These are phyloP conservation scores for Xylariaceae sp. DNA, from an alignment of 2,329 filamentous ascomycete genomes.

Conservation along the genomic window DNA sequence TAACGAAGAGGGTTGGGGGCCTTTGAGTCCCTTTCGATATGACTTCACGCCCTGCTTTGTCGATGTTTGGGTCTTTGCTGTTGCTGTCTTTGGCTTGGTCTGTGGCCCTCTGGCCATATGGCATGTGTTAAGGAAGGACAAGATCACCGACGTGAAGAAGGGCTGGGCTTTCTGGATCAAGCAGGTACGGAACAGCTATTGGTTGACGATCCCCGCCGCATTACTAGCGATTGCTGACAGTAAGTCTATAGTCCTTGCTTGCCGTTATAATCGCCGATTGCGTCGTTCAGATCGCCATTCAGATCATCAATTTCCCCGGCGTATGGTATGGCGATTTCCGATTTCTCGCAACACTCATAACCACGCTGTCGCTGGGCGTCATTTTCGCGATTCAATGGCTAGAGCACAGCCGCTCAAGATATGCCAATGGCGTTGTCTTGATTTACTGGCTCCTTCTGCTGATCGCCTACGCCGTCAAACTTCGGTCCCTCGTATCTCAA, in stretches of 20 bases:
- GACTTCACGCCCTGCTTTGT: slow-evolving; percentile 98
- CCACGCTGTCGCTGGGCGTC: slow-evolving; percentile 67
- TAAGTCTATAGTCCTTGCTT: slow-evolving; percentile 20
- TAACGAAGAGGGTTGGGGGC: slow-evolving; percentile 93
- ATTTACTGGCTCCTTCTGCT: slow-evolving; percentile 91
- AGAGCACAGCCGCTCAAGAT: slow-evolving; percentile 77
- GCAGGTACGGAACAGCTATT: slow-evolving; percentile 55
- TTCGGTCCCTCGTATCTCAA: slow-evolving; percentile 80
- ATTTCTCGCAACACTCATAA: slow-evolving; percentile 74
- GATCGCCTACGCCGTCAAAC: slow-evolving; percentile 73
- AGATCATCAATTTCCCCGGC: slow-evolving; percentile 64
- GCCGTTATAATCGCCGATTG: slow-evolving; percentile 63
- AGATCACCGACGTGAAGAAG: slow-evolving; percentile 64
- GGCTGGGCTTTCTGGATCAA: slow-evolving; percentile 94
- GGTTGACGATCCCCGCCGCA: background rate
- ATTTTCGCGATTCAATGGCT: slow-evolving; percentile 79
- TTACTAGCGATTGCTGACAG: slow-evolving; percentile 2
- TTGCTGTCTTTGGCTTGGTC: slow-evolving; percentile 75
- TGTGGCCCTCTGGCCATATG: slow-evolving; percentile 74
- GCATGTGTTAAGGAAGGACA: slow-evolving; percentile 70
- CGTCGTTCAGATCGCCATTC: slow-evolving; percentile 68
- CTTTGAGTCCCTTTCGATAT: slow-evolving; percentile 78
- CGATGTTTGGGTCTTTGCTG: slow-evolving; percentile 78
- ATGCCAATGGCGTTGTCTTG: slow-evolving; percentile 81
- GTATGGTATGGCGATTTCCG: slow-evolving; percentile 79